phyloP scores from a whole-genome alignment of 2,329 filamentous ascomycete genomes.

The Colletotrichum liaoningense region DNA sequence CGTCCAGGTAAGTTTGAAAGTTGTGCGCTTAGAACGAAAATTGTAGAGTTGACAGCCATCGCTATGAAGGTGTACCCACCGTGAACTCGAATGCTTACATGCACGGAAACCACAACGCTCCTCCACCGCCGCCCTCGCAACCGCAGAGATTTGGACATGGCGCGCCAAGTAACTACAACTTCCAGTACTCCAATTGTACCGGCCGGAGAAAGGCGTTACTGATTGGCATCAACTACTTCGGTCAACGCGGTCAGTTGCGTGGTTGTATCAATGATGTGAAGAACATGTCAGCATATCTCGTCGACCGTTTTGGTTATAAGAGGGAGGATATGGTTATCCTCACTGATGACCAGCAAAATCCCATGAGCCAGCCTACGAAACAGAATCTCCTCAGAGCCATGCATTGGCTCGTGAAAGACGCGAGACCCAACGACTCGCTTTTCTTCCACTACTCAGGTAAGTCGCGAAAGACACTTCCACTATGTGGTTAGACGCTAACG shows the following conservation, averaged over 20 bases:
- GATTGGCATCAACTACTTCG: conserved; percentile 97
- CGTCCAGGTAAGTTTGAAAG: conserved; percentile 56
- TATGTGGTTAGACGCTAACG: conserved; percentile 5
- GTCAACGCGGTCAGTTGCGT: conserved; percentile 87
- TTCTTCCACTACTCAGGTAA: conserved; percentile 97
- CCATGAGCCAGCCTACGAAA: conserved; percentile 96
- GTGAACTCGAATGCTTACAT: conserved; percentile 64
- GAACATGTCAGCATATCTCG: conserved; percentile 94
- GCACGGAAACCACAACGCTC: conserved; percentile 68
- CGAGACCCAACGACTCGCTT: conserved; percentile 89
- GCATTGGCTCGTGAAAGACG: conserved; percentile 98
- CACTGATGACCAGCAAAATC: conserved; percentile 96
- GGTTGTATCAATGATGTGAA: conserved; percentile 98
- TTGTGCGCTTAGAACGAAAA: neutral
- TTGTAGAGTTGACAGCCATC: neutral
- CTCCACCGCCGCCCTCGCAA: conserved; percentile 73
- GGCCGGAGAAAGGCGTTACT: conserved; percentile 89
- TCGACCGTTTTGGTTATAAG: conserved; percentile 90
- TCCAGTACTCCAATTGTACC: conserved; percentile 92
- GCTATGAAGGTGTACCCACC: conserved; percentile 50
- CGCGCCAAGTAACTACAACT: conserved; percentile 83
- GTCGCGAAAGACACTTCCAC: conserved; percentile 41
- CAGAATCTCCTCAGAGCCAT: conserved; percentile 95
- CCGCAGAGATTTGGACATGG: conserved; percentile 83
- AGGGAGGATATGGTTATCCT: conserved; percentile 97